Evolutionary conservation across 306 rosid species (phyloP).

Genomic region (Medicago truncatula): MtrunA17r5.0-ANR NC_053048.1:27649001-27649500

Average conservation of each 20-base stretch:
- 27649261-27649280: slow-evolving; percentile 68
- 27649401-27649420: no score
- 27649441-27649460: no score
- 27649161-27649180: slow-evolving; percentile 69
- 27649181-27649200: slow-evolving; percentile 65
- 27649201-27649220: slow-evolving; percentile 87
- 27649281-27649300: neutral
- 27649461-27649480: no score
- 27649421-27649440: no score
- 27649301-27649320: neutral
- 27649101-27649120: neutral
- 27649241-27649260: slow-evolving; percentile 72
- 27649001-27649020: slow-evolving; percentile 56
- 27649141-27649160: slow-evolving; percentile 63
- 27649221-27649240: slow-evolving; percentile 77
- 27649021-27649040: slow-evolving; percentile 70
- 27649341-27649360: no score
- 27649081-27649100: slow-evolving; percentile 53
- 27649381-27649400: no score
- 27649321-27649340: no score
- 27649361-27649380: no score
- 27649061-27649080: slow-evolving; percentile 54
- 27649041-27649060: slow-evolving; percentile 59
- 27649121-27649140: slow-evolving; percentile 5
- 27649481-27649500: no score